Conservation (phyloP, 2,329 filamentous ascomycete genomes). For the Curvularia hawaiiensis region DNA sequence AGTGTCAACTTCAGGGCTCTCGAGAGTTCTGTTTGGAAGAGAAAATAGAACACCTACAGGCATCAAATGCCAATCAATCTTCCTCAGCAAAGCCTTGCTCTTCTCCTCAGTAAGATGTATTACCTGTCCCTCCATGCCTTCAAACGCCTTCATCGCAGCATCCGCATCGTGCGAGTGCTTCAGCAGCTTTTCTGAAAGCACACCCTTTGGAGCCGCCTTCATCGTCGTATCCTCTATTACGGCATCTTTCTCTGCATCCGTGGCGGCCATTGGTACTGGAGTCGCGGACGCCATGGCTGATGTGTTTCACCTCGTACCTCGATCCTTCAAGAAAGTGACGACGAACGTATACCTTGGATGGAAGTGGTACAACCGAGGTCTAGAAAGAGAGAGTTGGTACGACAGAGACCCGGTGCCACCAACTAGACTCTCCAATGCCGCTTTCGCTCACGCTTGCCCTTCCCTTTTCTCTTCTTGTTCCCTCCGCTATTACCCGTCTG, state of each 20-base stretch:
- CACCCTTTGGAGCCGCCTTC: constrained; percentile 14
- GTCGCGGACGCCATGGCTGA: constrained; percentile 8
- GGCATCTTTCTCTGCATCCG: constrained; percentile 26
- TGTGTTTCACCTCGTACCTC: neutral
- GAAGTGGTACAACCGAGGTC: neutral
- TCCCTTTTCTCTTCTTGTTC: neutral
- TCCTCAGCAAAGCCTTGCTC: constrained; percentile 63
- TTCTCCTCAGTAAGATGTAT: constrained; percentile 61
- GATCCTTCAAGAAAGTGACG: neutral
- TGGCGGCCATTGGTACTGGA: neutral
- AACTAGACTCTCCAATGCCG: neutral
- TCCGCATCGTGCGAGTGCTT: constrained; percentile 64
- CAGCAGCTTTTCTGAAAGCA: constrained; percentile 35
- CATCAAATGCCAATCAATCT: constrained; percentile 67
- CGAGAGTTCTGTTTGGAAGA: too few relatives aligned
- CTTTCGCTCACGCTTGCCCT: neutral
- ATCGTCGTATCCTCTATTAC: constrained; percentile 13
- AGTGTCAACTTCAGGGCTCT: too few relatives aligned
- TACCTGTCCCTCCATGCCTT: constrained; percentile 54
- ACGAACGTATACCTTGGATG: neutral
- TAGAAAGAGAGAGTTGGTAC: neutral
- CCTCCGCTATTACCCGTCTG: neutral
- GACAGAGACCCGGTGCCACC: neutral
- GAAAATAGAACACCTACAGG: constrained; percentile 44
- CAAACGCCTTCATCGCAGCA: constrained; percentile 64